A percentile compares a stretch with the other conserved stretches of the same genome.
phyloP scores from a whole-genome alignment of 169 alveolate genomes.

The Plasmodium malariae region DNA sequence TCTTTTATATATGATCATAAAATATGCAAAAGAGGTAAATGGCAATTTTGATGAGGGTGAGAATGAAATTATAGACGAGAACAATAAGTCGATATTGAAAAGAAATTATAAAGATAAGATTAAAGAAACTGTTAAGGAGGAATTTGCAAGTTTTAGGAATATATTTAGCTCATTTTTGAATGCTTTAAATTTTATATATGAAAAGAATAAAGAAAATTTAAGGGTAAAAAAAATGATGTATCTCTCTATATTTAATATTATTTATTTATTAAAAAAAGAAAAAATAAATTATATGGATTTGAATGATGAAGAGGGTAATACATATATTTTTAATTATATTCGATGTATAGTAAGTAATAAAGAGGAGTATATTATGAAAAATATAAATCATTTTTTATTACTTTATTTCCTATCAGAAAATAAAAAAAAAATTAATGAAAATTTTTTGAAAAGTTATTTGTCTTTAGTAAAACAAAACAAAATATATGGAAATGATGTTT shows the following conservation, averaged over 20 bases:
- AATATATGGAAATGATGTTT: slow-evolving; percentile 24
- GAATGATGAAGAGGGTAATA: slow-evolving; percentile 14
- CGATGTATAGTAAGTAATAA: slow-evolving; percentile 23
- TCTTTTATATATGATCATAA: slow-evolving; percentile 31
- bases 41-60: not conserved
- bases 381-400: slow-evolving; percentile 38
- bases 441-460: slow-evolving; percentile 40
- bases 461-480: slow-evolving; percentile 64
- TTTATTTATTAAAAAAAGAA: slow-evolving; percentile 43
- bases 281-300: slow-evolving; percentile 30
- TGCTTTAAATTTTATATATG: slow-evolving; percentile 11
- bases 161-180: slow-evolving; percentile 19
- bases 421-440: slow-evolving; percentile 34
- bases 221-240: slow-evolving; percentile 35
- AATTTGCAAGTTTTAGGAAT: not conserved
- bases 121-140: slow-evolving; percentile 1
- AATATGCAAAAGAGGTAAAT: not conserved
- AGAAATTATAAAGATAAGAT: not conserved
- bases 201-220: slow-evolving; percentile 40
- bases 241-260: slow-evolving; percentile 42
- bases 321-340: slow-evolving; percentile 28
- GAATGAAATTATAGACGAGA: not conserved
- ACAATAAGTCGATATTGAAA: not conserved
- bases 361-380: slow-evolving; percentile 61
- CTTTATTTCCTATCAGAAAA: slow-evolving; percentile 40